Conservation (phyloP, 768 basidiomycete genomes). For the Cystobasidium onofrii region DNA sequence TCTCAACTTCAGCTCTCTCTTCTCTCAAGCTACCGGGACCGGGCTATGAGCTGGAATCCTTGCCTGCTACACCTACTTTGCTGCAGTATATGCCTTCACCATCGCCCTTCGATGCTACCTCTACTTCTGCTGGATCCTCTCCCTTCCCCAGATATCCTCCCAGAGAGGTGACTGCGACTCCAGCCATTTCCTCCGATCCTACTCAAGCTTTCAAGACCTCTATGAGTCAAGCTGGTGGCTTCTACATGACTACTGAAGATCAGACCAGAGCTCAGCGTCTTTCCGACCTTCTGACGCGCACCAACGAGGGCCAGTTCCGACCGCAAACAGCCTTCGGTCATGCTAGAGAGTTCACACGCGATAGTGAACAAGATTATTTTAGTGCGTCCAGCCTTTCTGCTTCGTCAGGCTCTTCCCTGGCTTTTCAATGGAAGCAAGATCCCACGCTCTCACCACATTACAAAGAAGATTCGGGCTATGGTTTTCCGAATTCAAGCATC, state of each 20-base stretch:
- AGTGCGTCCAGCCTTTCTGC: background rate
- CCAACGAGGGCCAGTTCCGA: background rate
- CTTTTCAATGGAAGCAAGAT: background rate
- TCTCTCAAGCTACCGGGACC: background rate
- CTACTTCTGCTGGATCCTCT: background rate
- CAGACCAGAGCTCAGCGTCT: background rate
- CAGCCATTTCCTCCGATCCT: background rate
- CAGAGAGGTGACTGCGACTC: background rate
- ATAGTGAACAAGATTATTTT: background rate
- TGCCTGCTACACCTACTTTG: background rate
- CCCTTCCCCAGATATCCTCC: background rate
- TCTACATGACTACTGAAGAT: constrained; percentile 12
- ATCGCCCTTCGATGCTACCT: background rate
- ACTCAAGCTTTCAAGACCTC: background rate
- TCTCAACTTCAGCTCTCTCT: background rate
- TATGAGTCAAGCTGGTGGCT: constrained; percentile 5
- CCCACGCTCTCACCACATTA: background rate
- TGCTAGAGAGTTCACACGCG: background rate
- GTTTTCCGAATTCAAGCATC: background rate
- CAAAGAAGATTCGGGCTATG: background rate
- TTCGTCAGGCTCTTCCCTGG: background rate
- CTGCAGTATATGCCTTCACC: background rate
- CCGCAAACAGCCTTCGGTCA: background rate
- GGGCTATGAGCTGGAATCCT: background rate
- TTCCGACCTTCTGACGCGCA: background rate